Evolutionary conservation across 2,329 filamentous ascomycete genomes (phyloP).

Genomic region (Eutypella sp.): DNA sequence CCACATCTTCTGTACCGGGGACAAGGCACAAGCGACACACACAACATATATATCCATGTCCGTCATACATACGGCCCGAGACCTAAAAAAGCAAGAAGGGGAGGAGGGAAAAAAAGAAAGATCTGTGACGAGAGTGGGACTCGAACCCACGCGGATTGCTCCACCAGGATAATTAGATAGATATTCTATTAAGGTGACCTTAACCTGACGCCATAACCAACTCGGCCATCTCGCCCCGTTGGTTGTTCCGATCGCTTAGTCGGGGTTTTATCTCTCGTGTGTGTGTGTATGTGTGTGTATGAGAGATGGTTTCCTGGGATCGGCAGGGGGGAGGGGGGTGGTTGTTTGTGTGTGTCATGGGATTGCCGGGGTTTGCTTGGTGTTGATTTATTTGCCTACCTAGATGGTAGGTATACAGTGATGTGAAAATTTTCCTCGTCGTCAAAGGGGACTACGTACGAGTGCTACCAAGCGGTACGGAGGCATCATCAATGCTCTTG

Average conservation of each 20-base stretch:
- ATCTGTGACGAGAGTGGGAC: background rate
- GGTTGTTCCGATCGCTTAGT: background rate
- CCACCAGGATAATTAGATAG: background rate
- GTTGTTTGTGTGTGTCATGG: too few species aligned
- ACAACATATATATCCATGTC: too few species aligned
- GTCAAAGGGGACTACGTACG: too few species aligned
- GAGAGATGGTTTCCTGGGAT: background rate
- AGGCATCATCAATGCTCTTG: too few species aligned
- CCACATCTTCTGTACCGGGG: too few species aligned
- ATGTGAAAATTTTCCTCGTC: too few species aligned
- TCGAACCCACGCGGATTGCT: background rate
- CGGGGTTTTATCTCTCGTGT: background rate
- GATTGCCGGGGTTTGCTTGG: too few species aligned
- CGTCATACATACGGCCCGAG: too few species aligned
- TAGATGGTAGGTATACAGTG: too few species aligned
- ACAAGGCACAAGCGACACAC: too few species aligned
- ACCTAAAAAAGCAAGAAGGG: background rate
- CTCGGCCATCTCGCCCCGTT: constrained; percentile 1
- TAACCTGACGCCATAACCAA: constrained; percentile 3
- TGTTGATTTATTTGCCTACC: too few species aligned
- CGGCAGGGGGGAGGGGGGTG: too few species aligned
- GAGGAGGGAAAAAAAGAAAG: background rate
- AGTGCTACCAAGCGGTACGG: background rate
- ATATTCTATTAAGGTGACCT: background rate
- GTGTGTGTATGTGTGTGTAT: background rate